Evolutionary conservation across 805 yeast genomes (phyloP), one percentile per base, ranked within the genome.

Genomic region (Candida wancherniae): DNA sequence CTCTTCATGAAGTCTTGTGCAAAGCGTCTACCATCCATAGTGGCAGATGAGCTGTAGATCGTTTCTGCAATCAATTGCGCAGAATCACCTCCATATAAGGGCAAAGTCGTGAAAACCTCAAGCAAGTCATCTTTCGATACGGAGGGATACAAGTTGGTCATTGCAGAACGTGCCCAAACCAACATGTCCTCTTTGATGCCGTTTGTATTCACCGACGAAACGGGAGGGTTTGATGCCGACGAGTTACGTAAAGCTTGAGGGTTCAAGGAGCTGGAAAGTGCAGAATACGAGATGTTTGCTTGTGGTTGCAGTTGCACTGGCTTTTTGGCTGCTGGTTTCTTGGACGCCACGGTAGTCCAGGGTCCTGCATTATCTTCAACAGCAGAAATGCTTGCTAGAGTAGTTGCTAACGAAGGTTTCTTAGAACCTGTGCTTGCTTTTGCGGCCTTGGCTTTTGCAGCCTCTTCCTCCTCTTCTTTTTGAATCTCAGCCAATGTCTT

Each of bases 1-100:
- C 83, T 77, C 58, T 80, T 82, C 52, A 81, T 67, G 55, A 92
- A 92, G 51, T 92, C 98, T 34, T 72, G 74, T 0, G 98, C 95
- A 65, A 88, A 90, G 44, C 95, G 71, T 53, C 95, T 78, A 15
- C 97, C 97, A 55, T 92, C 96, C 83, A 90, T 79, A 1, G 88
- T 81, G 3, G 88, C 73, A 23, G 94, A 82, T 38, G 86, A 83
- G 15, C 92, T 78, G 61, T 86, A 87, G 36, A 90, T 77, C 9
- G 96, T 85, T 51, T 90, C 98, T 2, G 95, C 81, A 51, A 90
- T 87, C 53, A 90, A 84, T 54, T 80, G 95, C 28, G 71, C 67
- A 0, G 94, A 76, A 45, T 86, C 95, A 22, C 78, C 74, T n/a
- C n/a, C n/a, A 28, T 51, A 55, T n/a, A 72, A 59, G 20, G 97